phyloP scores from a whole-genome alignment of 2,329 filamentous ascomycete species.

The Talaromyces rugulosus region DNA sequence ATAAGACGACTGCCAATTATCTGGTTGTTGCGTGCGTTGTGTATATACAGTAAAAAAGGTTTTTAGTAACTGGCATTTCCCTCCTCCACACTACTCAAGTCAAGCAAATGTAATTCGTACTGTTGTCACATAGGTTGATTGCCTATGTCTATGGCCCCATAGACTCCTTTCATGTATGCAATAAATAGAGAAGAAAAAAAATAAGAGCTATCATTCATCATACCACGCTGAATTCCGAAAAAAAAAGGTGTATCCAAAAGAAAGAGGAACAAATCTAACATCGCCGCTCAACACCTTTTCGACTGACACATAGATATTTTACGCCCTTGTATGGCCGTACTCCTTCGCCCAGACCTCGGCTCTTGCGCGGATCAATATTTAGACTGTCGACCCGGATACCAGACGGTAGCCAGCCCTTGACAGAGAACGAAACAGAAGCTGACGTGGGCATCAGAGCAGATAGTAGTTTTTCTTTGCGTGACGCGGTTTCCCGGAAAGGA shows the following conservation, averaged over 20 bases:
- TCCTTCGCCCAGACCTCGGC: constrained; percentile 76
- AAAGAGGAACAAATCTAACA: constrained; percentile 20
- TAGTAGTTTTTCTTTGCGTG: constrained; percentile 57
- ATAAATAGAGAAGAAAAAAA: not conserved
- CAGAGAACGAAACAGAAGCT: constrained; percentile 61
- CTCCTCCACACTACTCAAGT: not conserved
- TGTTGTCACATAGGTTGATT: not conserved
- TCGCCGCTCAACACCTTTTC: constrained; percentile 49
- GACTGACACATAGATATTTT: constrained; percentile 81
- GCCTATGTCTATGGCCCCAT: not conserved
- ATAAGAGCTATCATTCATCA: not conserved
- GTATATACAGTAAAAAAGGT: not conserved
- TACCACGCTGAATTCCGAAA: not conserved
- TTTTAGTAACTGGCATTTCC: not conserved
- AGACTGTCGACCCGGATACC: constrained; percentile 61
- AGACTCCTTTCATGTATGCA: constrained; percentile 1
- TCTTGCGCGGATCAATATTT: constrained; percentile 68
- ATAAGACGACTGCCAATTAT: not conserved
- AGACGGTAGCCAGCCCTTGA: constrained; percentile 62
- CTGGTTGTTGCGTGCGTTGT: not conserved
- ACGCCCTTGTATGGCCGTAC: constrained; percentile 97
- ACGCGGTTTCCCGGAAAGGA: constrained; percentile 15
- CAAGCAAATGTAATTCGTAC: not conserved
- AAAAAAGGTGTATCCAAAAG: not conserved
- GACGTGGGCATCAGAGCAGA: constrained; percentile 76